Evolutionary conservation across 2,329 filamentous ascomycete species (phyloP).

Genomic region (Allantophomopsis cytisporea): DNA sequence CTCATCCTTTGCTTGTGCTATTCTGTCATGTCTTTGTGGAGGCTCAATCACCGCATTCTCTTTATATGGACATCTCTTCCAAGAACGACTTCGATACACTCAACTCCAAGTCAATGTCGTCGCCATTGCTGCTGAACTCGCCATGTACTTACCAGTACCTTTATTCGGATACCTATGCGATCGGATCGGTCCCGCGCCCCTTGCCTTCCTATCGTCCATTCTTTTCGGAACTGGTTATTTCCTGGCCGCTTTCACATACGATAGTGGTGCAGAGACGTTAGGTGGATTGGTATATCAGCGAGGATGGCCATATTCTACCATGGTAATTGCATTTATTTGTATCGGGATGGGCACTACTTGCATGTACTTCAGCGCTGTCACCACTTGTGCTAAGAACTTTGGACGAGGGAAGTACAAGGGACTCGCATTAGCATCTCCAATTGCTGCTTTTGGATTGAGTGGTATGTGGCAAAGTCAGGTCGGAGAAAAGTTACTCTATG

Average conservation of each 20-base stretch:
- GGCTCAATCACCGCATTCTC: slow-evolving; percentile 91
- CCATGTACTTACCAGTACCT: slow-evolving; percentile 86
- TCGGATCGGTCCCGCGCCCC: slow-evolving; percentile 64
- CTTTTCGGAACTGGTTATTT: slow-evolving; percentile 75
- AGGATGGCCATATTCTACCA: slow-evolving; percentile 60
- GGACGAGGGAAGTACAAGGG: slow-evolving; percentile 79
- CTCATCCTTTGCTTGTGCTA: slow-evolving; percentile 38
- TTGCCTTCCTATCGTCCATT: slow-evolving; percentile 58
- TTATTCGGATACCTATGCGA: slow-evolving; percentile 87
- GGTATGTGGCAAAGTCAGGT: slow-evolving; percentile 94
- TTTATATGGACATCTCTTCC: slow-evolving; percentile 83
- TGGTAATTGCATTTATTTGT: slow-evolving; percentile 74
- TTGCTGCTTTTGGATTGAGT: slow-evolving; percentile 84
- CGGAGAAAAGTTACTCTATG: slow-evolving; percentile 64
- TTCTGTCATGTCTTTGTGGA: slow-evolving; percentile 57
- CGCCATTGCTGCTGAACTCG: slow-evolving; percentile 73
- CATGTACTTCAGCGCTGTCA: slow-evolving; percentile 86
- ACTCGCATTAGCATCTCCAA: slow-evolving; percentile 77
- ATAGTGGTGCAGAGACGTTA: slow-evolving; percentile 32
- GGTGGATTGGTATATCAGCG: slow-evolving; percentile 26
- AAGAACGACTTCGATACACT: slow-evolving; percentile 72
- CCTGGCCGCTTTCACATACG: slow-evolving; percentile 68
- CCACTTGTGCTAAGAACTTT: slow-evolving; percentile 97
- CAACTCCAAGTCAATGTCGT: slow-evolving; percentile 89
- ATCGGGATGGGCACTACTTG: slow-evolving; percentile 75